Base-by-base conservation (phyloP, 2,329 filamentous ascomycete genomes). In the Aspergillus neoniger region DNA sequence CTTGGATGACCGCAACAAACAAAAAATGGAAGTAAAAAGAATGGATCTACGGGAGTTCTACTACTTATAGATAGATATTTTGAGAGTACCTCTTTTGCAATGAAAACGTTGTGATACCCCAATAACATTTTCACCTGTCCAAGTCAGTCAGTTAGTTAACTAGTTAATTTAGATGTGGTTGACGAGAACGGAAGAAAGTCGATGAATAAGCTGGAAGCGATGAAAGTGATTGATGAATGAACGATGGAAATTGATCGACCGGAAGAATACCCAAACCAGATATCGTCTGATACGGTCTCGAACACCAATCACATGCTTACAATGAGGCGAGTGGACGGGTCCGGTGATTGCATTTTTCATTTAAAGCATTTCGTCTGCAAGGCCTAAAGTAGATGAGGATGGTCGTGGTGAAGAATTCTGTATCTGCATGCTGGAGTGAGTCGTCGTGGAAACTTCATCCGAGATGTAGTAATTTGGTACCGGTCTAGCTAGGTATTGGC, bases 21-120 rank as follows among this genome's bases (percentile, higher is more conserved):
- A 36, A 14, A 36, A 15, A 14, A 14, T 36, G 12, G 12, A 36
- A 36, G 25, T 28, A 30, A n/a, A 15, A 17, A 30, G n/a, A 50
- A 28, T 50, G 25, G 28, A 50, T 32, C 15, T 30, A 50, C 25
- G 47, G 47, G 25, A 50, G 47, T 50, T 44, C 47, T 50, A 28
- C 47, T 50, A 28, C 15, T 50, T 36, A 36, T 36, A 36, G 12
- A 50, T 50, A 50, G 47, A 50, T 50, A 21, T 28, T 58, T 43
- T 32, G 32, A 36, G 32, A 28, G 38, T 28, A 36, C 10, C 5
- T 58, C 36, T 39, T 39, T 30, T 62, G 54, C 55, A 65, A 63
- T 63, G 57, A 64, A 65, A 62, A 67, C 38, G 61, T 66, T 64
- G 51, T 58, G 64, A 68, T 68, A 68, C 65, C 66, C 32, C 62